phyloP scores from a whole-genome alignment of 2,329 filamentous ascomycete genomes.

The Penicillium sp. region DNA sequence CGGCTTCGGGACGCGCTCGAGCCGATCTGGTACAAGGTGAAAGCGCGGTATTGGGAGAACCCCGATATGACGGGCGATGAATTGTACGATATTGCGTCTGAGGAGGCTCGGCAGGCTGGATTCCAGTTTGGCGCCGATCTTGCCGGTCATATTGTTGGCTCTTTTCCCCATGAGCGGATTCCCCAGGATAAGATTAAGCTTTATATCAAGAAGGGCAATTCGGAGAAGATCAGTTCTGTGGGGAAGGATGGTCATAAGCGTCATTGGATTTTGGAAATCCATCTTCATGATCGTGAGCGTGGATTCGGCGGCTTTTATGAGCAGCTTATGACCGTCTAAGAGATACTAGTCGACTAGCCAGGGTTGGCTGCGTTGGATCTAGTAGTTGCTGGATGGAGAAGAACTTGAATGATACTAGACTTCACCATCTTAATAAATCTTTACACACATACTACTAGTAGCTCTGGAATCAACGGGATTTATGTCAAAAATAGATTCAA shows the following conservation, averaged over 20 bases:
- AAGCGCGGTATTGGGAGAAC: constrained; percentile 42
- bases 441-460: too few species aligned
- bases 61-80: constrained; percentile 55
- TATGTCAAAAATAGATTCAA: too few species aligned
- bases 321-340: constrained; percentile 31
- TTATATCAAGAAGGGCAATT: constrained; percentile 53
- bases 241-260: constrained; percentile 49
- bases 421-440: too few species aligned
- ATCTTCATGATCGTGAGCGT: constrained; percentile 48
- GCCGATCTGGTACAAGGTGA: constrained; percentile 53
- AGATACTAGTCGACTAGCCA: too few species aligned
- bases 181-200: constrained; percentile 51
- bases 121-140: constrained; percentile 52
- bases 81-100: constrained; percentile 51
- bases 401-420: too few species aligned
- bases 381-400: too few species aligned
- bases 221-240: constrained; percentile 43
- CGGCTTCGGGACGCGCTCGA: constrained; percentile 52
- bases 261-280: constrained; percentile 58
- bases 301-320: constrained; percentile 52
- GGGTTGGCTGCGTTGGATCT: too few species aligned
- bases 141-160: constrained; percentile 56
- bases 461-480: too few species aligned
- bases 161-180: constrained; percentile 58
- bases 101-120: constrained; percentile 43